Evolutionary conservation across 345 rosid species (phyloP).

Genomic region (Erysimum cheiranthoides): DNA sequence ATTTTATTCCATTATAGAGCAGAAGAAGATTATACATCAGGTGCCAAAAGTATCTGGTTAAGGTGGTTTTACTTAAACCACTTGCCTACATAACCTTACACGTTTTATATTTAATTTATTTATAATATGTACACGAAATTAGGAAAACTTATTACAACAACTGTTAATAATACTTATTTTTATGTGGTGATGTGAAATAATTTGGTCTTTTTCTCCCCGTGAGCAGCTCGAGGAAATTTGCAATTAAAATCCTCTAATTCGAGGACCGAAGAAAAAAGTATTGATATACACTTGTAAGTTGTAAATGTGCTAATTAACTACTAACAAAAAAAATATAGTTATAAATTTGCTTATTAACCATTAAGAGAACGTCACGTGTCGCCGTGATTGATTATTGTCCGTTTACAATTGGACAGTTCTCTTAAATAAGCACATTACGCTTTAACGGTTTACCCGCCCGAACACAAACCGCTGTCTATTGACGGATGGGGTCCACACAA

Average conservation of each 20-base stretch:
- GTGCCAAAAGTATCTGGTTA: slow-evolving; percentile 45
- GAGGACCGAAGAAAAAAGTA: background rate
- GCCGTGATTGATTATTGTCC: background rate
- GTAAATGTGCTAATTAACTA: background rate
- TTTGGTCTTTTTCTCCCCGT: background rate
- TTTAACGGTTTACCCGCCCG: too few species aligned
- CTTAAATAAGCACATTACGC: too few species aligned
- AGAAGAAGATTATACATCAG: slow-evolving; percentile 24
- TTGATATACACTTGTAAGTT: background rate
- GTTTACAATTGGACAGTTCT: too few species aligned
- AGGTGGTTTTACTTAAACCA: slow-evolving; percentile 43
- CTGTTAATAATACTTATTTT: background rate
- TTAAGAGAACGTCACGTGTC: background rate
- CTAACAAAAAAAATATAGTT: background rate
- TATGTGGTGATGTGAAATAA: background rate
- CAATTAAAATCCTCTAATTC: background rate
- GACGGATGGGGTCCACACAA: too few species aligned
- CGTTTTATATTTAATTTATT: background rate
- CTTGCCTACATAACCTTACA: slow-evolving; percentile 32
- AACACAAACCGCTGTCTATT: too few species aligned
- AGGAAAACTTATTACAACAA: slow-evolving; percentile 13
- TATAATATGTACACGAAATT: slow-evolving; percentile 4
- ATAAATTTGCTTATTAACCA: background rate
- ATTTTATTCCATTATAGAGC: slow-evolving; percentile 11
- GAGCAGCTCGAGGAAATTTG: background rate